phyloP scores from a whole-genome alignment of 495 filamentous ascomycete species.

The Hyaloscypha hepaticicola region DNA sequence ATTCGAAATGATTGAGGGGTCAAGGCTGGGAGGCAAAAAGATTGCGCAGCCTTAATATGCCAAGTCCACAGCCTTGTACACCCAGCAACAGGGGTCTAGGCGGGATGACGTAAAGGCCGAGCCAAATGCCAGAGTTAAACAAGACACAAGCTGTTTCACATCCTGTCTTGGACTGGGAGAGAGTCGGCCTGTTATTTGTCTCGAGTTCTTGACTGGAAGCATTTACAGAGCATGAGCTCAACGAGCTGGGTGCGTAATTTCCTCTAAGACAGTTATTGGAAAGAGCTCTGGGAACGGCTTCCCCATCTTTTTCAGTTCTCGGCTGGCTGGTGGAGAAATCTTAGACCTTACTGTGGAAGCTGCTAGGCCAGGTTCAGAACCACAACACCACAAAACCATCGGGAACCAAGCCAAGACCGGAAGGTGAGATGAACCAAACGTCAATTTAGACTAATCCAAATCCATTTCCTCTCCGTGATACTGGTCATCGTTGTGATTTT shows the following conservation, averaged over 20 bases:
- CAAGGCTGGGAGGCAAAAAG: background rate
- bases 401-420: no score
- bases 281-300: background rate
- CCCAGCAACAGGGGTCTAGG: background rate
- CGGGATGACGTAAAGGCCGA: constrained; percentile 5
- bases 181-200: background rate
- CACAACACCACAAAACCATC: background rate
- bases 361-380: background rate
- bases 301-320: background rate
- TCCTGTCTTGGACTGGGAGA: background rate
- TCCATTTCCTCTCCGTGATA: constrained; percentile 23
- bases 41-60: background rate
- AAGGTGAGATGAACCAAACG: background rate
- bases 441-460: constrained; percentile 17
- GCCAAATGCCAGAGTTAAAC: background rate
- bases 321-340: background rate
- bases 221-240: no score
- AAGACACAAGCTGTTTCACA: background rate
- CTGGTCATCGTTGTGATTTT: background rate
- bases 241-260: background rate
- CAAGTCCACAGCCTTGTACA: constrained; percentile 3
- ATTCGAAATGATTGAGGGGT: background rate
- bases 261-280: background rate
- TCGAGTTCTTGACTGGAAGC: background rate
- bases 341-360: background rate